Conservation (phyloP, 495 filamentous ascomycete species). For the Hypoxylon crocopeplum region DNA sequence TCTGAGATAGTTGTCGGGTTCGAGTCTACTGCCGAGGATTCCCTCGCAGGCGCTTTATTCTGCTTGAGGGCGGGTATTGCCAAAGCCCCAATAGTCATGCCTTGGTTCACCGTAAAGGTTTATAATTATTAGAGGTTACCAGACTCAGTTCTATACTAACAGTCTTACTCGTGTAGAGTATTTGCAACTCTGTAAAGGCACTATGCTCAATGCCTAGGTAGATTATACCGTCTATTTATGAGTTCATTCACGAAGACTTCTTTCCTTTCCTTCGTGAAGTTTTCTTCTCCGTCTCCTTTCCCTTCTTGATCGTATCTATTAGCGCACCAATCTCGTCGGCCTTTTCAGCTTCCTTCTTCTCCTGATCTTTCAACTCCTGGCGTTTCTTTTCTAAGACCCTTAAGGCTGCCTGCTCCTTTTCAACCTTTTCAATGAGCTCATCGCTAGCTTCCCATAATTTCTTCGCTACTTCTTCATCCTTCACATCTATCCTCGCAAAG, state of each 20-base stretch:
- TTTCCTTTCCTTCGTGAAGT: conserved; percentile 48
- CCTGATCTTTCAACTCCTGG: conserved; percentile 56
- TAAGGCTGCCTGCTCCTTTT: conserved; percentile 77
- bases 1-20: too few relatives aligned
- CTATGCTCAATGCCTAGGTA: too few relatives aligned
- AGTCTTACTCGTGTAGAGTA: too few relatives aligned
- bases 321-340: conserved; percentile 54
- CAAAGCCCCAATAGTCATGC: too few relatives aligned
- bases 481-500: conserved; percentile 74
- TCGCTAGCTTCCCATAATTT: conserved; percentile 89
- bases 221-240: too few relatives aligned
- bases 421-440: conserved; percentile 78
- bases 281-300: conserved; percentile 45
- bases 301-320: conserved; percentile 49
- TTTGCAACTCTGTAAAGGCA: too few relatives aligned
- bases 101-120: too few relatives aligned
- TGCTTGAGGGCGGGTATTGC: too few relatives aligned
- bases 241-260: conserved; percentile 30
- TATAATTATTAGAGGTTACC: too few relatives aligned
- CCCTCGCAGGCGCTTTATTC: too few relatives aligned
- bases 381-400: conserved; percentile 74
- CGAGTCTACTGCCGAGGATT: too few relatives aligned
- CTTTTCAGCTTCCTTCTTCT: conserved; percentile 52
- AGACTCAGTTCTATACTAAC: too few relatives aligned
- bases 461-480: conserved; percentile 78